Percentiles rank a stretch among this genome's conserved stretches.
These are phyloP conservation scores for Pseudotulostoma volvatum DNA, from an alignment of 495 filamentous ascomycete species.

Conservation along the genomic window DNA sequence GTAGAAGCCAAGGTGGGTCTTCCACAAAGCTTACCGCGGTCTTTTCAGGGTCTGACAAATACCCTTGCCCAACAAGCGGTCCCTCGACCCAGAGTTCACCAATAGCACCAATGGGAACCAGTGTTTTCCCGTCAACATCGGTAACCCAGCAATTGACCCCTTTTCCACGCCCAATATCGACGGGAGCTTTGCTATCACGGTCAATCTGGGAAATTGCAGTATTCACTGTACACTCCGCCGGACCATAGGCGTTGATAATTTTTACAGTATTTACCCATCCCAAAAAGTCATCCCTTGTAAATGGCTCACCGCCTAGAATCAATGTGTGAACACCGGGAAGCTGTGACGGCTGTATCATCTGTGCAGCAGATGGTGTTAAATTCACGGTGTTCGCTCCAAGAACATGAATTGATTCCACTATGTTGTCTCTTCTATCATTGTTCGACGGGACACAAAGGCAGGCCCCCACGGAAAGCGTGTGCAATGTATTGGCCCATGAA, in stretches of 20 bases:
- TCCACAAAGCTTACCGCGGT: constrained; percentile 31
- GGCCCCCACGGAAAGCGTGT: constrained; percentile 7
- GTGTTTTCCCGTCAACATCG: constrained; percentile 28
- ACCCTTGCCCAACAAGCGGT: constrained; percentile 31
- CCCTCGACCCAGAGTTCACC: constrained; percentile 38
- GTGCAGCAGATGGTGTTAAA: constrained; percentile 12
- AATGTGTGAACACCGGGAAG: constrained; percentile 23
- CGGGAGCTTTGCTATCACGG: not conserved
- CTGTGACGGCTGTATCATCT: constrained; percentile 15
- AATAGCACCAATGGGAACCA: constrained; percentile 34
- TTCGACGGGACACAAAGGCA: constrained; percentile 12
- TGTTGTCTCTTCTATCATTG: constrained; percentile 2
- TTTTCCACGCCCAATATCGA: constrained; percentile 4
- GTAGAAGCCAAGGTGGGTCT: constrained; percentile 16
- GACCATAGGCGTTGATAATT: constrained; percentile 27
- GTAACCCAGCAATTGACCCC: constrained; percentile 30
- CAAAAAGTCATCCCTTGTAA: constrained; percentile 11
- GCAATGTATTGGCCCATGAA: constrained; percentile 6
- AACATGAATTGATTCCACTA: constrained; percentile 9
- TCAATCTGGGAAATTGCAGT: not conserved
- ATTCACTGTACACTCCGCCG: constrained; percentile 12
- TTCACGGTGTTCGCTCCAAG: constrained; percentile 10
- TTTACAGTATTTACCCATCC: constrained; percentile 10
- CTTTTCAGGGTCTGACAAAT: constrained; percentile 34
- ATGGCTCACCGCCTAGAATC: constrained; percentile 27